A percentile compares a stretch with the other conserved stretches of the same genome.
Evolutionary conservation across 1,284 basidiomycete genomes (phyloP).

Genomic region (Naganishia sp.): DNA sequence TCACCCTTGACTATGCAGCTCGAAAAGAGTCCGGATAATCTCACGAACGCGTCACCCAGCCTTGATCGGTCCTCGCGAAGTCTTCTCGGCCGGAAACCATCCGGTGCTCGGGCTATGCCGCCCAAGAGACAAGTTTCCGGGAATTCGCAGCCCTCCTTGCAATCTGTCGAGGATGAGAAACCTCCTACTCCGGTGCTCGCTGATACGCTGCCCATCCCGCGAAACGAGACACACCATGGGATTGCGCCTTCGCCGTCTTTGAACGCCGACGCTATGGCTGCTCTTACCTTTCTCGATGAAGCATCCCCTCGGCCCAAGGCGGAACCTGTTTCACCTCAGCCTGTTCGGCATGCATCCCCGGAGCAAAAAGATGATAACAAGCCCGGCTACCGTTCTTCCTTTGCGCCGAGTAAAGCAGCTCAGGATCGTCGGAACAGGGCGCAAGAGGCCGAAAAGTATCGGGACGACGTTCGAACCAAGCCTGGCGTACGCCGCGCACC

Average conservation of each 20-base stretch:
- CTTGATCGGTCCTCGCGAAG: slow-evolving; percentile 7
- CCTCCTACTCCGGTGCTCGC: slow-evolving; percentile 7
- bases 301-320: slow-evolving; percentile 31
- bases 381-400: slow-evolving; percentile 62
- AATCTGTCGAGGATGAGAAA: slow-evolving; percentile 31
- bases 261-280: slow-evolving; percentile 71
- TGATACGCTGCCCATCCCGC: background rate
- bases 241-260: slow-evolving; percentile 31
- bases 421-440: slow-evolving; percentile 76
- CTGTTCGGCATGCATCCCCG: background rate
- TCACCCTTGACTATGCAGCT: background rate
- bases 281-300: slow-evolving; percentile 68
- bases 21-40: slow-evolving; percentile 3
- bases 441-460: slow-evolving; percentile 69
- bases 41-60: background rate
- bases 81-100: slow-evolving; percentile 68
- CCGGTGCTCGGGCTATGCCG: slow-evolving; percentile 75
- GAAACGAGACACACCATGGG: slow-evolving; percentile 8
- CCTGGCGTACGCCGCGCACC: slow-evolving; percentile 59
- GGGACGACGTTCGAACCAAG: slow-evolving; percentile 68
- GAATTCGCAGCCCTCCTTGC: slow-evolving; percentile 28
- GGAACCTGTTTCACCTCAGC: slow-evolving; percentile 4
- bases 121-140: slow-evolving; percentile 46
- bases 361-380: slow-evolving; percentile 14
- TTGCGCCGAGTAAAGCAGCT: slow-evolving; percentile 77